Conservation (phyloP, 1,284 basidiomycete genomes). For the Leccinum huronense region DNA sequence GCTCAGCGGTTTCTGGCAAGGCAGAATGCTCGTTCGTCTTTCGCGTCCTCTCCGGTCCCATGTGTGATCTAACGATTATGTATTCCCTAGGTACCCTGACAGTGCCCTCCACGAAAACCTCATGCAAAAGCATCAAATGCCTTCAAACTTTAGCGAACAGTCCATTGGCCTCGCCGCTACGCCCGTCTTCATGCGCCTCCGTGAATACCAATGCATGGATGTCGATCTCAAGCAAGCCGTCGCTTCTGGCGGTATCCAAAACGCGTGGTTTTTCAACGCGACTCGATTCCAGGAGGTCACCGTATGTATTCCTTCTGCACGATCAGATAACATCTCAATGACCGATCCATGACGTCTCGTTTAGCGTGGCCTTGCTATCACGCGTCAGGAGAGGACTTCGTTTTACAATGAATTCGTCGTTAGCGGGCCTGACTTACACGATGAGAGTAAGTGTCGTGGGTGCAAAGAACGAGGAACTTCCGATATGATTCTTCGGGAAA, state of each 20-base stretch:
- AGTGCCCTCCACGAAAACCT: constrained; percentile 36
- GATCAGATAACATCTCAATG: constrained; percentile 7
- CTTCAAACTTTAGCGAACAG: constrained; percentile 39
- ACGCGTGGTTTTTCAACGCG: constrained; percentile 52
- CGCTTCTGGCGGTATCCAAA: constrained; percentile 45
- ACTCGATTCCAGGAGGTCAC: constrained; percentile 27
- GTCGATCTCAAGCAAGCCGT: constrained; percentile 37
- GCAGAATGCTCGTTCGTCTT: constrained; percentile 48
- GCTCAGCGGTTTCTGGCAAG: constrained; percentile 58
- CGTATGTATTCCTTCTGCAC: constrained; percentile 25
- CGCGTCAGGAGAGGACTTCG: constrained; percentile 26
- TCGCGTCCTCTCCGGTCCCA: constrained; percentile 4
- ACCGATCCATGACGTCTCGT: neutral
- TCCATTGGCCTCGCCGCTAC: constrained; percentile 38
- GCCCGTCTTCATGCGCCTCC: constrained; percentile 55
- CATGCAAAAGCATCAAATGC: constrained; percentile 32
- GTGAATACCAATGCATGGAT: constrained; percentile 53
- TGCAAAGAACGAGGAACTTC: constrained; percentile 33
- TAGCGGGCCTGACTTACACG: constrained; percentile 41
- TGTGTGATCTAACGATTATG: constrained; percentile 14
- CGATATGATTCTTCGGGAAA: constrained; percentile 34
- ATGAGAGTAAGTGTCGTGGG: constrained; percentile 41
- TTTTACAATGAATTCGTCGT: constrained; percentile 39
- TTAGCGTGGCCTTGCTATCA: constrained; percentile 28
- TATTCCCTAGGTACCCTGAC: constrained; percentile 34